Evolutionary conservation across 106 monocot genomes (phyloP).

Genomic region (Phalaenopsis equestris): DNA sequence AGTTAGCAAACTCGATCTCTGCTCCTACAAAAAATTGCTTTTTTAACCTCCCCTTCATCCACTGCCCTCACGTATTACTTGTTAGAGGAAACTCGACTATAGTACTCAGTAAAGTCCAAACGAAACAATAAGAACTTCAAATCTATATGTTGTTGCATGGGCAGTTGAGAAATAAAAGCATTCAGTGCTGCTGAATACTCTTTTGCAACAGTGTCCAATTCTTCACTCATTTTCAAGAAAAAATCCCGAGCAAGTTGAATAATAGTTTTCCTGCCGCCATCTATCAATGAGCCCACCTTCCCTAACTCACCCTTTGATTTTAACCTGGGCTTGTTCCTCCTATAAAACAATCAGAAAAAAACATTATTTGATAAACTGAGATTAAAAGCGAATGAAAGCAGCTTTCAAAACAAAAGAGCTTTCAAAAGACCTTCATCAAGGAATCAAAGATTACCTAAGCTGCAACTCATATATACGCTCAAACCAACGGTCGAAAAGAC

Average conservation of each 20-base stretch:
- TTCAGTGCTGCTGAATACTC: conserved; percentile 81
- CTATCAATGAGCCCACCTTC: conserved; percentile 28
- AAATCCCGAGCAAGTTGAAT: conserved; percentile 58
- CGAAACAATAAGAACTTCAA: conserved; percentile 92
- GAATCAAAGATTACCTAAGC: conserved; percentile 39
- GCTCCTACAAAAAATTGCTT: not conserved
- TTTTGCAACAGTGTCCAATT: conserved; percentile 63
- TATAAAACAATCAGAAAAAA: conserved; percentile 19
- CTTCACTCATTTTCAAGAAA: conserved; percentile 67
- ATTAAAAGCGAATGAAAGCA: not conserved
- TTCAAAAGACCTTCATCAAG: not conserved
- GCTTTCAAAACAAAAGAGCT: no score
- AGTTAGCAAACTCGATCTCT: not conserved
- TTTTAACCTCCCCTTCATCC: not conserved
- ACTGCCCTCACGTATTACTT: conserved; percentile 13
- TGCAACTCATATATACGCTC: conserved; percentile 82
- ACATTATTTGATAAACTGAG: not conserved
- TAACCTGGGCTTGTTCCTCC: conserved; percentile 41
- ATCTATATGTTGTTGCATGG: conserved; percentile 92
- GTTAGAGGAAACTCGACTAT: conserved; percentile 40
- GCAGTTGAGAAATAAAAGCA: conserved; percentile 77
- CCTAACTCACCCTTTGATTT: conserved; percentile 33
- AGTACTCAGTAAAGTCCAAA: conserved; percentile 93
- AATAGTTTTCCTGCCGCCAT: conserved; percentile 52
- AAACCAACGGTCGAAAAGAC: conserved; percentile 73